Percentiles rank a stretch among this genome's conserved stretches.
Conservation (phyloP, 495 filamentous ascomycete species). For the Penicillium turbatum region DNA sequence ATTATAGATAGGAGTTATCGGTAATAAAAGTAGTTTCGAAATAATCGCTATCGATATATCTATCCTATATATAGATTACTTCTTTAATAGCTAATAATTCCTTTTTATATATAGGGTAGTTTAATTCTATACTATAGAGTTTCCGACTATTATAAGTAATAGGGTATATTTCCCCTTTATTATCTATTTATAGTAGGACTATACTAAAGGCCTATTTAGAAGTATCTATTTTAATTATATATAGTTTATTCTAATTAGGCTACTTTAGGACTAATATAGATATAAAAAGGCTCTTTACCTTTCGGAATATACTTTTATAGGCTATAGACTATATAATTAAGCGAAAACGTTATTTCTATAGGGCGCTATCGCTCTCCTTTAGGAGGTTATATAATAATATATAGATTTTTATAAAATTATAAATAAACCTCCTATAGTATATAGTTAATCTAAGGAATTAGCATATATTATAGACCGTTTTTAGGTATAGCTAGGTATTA, state of each 20-base stretch:
- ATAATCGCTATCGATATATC: background rate
- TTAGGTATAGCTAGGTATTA: background rate
- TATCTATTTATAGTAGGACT: background rate
- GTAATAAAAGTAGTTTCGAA: background rate
- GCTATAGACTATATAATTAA: background rate
- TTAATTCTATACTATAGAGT: background rate
- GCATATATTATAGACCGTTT: background rate
- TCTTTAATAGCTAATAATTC: background rate
- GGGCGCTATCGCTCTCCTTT: background rate
- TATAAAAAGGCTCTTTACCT: background rate
- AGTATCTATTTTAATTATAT: background rate
- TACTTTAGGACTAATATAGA: background rate
- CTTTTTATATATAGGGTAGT: background rate
- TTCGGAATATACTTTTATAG: background rate
- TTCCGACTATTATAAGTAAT: background rate
- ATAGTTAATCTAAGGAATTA: background rate
- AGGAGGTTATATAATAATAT: background rate
- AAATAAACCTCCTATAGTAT: background rate
- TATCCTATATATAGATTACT: background rate
- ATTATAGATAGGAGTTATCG: no score
- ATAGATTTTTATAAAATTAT: background rate
- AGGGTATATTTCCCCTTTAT: background rate
- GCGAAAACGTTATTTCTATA: background rate
- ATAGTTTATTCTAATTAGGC: background rate
- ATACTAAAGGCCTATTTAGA: background rate